Base-by-base conservation (phyloP, 2,329 filamentous ascomycete genomes). In the Talaromyces funiculosus region DNA sequence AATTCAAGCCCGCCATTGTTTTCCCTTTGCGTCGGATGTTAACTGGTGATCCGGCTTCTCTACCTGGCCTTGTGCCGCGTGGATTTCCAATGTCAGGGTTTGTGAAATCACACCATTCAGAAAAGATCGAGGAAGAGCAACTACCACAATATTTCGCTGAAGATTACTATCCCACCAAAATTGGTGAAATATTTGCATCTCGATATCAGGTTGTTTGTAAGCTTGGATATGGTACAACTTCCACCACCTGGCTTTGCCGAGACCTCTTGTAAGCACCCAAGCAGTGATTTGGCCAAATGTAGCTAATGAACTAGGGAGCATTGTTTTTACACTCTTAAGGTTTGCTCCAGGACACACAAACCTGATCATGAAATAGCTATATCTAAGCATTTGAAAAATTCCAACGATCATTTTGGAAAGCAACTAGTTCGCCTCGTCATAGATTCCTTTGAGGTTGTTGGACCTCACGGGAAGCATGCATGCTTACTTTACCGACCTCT, bases 121-220 rank as follows among this genome's bases (percentile, higher is more conserved):
- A 16, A 26, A 60, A 22, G 26, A 59, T 67, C n/a, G 63, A 65
- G 56, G 64, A 65, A 63, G 61, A 64, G 37, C 42, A 37, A 16
- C 57, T 65, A 10, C 63, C 61, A 40, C 37, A 37, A 53, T 67
- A 67, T 49, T 1, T 54, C 20, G 29, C 61, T n/a, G 63, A 65
- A 20, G 49, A 60, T 18, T 65, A 65, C 37, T 64, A 66, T 53
- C 63, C 63, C 12, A 56, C 62, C 18, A 43, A 56, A 31, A 62
- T 66, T 18, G 63, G 64, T 7, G 54, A 66, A 54, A 51, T 64
- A 40, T 63, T 69, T 45, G 47, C 62, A 8, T 63, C 62, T 20
- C 63, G 59, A 29, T 69, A 69, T 54, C 61, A 64, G 38, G 62
- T 69, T 18, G 53, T 69, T n/a, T 62, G 60, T 12, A 69, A 69